Conservation (phyloP, 805 yeast genomes). For the Candida dajiaensis region DNA sequence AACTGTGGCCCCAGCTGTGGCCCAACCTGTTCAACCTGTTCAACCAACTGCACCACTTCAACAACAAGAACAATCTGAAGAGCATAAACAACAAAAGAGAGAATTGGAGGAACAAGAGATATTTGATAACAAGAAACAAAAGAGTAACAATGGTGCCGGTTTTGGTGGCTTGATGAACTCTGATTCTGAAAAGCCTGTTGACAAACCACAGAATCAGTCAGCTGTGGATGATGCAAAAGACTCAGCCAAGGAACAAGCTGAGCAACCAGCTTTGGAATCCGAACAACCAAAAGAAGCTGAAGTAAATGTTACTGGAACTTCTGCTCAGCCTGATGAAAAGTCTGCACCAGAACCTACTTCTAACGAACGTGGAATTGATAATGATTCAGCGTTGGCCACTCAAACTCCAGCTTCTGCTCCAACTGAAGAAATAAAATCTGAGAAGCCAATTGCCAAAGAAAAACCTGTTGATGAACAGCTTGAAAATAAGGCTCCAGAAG, state of each 20-base stretch:
- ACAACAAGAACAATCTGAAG: not conserved
- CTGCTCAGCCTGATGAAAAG: not conserved
- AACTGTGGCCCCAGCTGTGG: not conserved
- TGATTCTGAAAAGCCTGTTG: not conserved
- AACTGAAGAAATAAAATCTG: not conserved
- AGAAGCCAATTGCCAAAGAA: not conserved
- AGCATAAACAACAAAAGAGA: conserved; percentile 5
- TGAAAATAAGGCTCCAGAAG: not conserved
- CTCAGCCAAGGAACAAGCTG: not conserved
- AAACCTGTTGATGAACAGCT: not conserved
- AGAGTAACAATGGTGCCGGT: not conserved
- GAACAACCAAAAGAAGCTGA: not conserved
- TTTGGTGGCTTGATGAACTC: not conserved
- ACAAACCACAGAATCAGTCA: not conserved
- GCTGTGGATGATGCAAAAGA: not conserved
- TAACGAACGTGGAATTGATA: not conserved
- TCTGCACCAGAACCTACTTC: not conserved
- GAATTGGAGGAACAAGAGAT: conserved; percentile 5
- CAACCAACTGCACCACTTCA: not conserved
- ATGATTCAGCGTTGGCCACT: not conserved
- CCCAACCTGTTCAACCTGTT: not conserved
- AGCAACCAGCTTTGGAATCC: not conserved
- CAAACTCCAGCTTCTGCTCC: not conserved
- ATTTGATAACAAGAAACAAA: conserved; percentile 6
- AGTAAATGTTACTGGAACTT: not conserved